phyloP scores from a whole-genome alignment of 352 stramenopile species.

The Plasmopara viticola region DNA sequence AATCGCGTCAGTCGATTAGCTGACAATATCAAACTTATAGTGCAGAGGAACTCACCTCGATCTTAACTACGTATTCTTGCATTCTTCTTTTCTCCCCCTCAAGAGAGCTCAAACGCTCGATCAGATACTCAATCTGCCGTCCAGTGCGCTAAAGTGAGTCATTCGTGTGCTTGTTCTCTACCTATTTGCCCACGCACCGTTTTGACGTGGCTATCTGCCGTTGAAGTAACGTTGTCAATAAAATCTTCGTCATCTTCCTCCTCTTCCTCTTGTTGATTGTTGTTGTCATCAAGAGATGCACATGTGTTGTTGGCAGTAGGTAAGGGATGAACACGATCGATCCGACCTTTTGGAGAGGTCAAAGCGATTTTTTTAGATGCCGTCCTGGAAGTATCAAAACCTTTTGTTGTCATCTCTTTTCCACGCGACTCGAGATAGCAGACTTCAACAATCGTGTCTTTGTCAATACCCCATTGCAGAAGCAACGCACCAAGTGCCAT shows the following conservation, averaged over 20 bases:
- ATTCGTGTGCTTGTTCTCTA: neutral
- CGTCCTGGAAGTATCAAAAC: neutral
- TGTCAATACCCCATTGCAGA: slow-evolving; percentile 45
- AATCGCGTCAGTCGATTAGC: neutral
- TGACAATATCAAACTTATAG: neutral
- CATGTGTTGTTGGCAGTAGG: neutral
- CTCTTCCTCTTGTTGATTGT: slow-evolving; percentile 8
- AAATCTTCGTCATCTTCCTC: slow-evolving; percentile 12
- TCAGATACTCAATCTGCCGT: slow-evolving; percentile 48
- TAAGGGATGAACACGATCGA: slow-evolving; percentile 6
- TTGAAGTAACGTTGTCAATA: slow-evolving; percentile 3
- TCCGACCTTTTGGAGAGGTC: slow-evolving; percentile 11
- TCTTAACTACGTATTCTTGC: slow-evolving; percentile 24
- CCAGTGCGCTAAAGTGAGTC: neutral
- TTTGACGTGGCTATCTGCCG: slow-evolving; percentile 28
- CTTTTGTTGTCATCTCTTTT: neutral
- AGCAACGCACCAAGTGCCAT: slow-evolving; percentile 42
- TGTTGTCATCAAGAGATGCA: slow-evolving; percentile 2
- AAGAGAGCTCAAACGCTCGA: slow-evolving; percentile 42
- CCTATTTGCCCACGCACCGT: slow-evolving; percentile 20
- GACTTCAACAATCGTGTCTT: slow-evolving; percentile 47
- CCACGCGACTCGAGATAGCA: slow-evolving; percentile 22
- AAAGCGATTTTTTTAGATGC: slow-evolving; percentile 8
- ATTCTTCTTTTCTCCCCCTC: slow-evolving; percentile 39
- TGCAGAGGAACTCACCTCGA: slow-evolving; percentile 32